Percentiles rank a stretch among this genome's conserved stretches.
Evolutionary conservation across 768 basidiomycete species (phyloP).

Genomic region (Galerina sulciceps): DNA sequence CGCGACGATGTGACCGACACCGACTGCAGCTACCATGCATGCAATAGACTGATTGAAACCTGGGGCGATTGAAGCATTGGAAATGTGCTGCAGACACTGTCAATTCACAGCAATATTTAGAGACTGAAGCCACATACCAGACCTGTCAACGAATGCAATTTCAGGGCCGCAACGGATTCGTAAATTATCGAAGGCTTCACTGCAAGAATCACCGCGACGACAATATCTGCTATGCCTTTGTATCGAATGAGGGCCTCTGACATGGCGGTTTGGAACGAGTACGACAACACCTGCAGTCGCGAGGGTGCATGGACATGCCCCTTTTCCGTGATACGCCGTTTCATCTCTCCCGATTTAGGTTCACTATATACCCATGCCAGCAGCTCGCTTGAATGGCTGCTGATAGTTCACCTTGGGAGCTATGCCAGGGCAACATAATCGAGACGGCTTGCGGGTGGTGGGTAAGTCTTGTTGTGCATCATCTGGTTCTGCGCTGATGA

Average conservation of each 20-base stretch:
- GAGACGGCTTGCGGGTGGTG: no score
- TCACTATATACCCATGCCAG: no score
- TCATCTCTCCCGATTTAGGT: not conserved
- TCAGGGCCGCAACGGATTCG: conserved; percentile 21
- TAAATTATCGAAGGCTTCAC: conserved; percentile 31
- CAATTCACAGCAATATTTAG: not conserved
- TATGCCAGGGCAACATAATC: no score
- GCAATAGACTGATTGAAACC: conserved; percentile 41
- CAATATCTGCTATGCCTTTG: conserved; percentile 33
- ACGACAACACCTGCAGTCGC: not conserved
- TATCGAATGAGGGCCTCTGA: conserved; percentile 18
- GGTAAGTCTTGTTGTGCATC: no score
- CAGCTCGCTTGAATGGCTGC: no score
- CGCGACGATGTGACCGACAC: conserved; percentile 33
- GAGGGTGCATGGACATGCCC: not conserved
- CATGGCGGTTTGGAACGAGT: not conserved
- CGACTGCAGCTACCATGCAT: conserved; percentile 37
- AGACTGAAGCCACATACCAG: conserved; percentile 21
- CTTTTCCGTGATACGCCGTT: not conserved
- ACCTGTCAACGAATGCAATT: conserved; percentile 27
- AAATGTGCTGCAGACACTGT: conserved; percentile 31
- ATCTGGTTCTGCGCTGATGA: no score
- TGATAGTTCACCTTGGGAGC: no score
- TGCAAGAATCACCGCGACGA: conserved; percentile 27
- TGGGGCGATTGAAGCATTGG: conserved; percentile 27